Evolutionary conservation across 257 asterid species (phyloP).

Genomic region (Solanum corneliomulleri): DNA sequence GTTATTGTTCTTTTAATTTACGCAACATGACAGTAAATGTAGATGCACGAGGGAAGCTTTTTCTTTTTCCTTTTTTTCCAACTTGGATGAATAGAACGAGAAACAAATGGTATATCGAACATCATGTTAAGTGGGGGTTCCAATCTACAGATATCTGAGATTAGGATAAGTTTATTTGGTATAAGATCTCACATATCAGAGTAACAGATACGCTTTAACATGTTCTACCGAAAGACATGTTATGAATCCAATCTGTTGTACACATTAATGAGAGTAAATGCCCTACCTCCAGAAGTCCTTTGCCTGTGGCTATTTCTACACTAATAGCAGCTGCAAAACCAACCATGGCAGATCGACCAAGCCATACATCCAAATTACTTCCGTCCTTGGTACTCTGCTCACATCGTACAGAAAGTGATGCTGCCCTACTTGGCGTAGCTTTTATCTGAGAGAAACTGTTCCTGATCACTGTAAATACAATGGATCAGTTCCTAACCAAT

Average conservation of each 20-base stretch:
- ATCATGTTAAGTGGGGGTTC: not conserved
- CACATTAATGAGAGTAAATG: not conserved
- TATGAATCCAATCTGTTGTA: not conserved
- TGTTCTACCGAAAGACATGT: not conserved
- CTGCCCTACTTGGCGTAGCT: constrained; percentile 10
- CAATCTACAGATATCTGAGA: not conserved
- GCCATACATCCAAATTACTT: constrained; percentile 64
- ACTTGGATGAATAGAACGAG: not conserved
- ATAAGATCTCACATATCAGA: not conserved
- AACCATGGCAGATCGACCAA: constrained; percentile 78
- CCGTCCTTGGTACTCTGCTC: constrained; percentile 65
- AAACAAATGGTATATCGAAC: not conserved
- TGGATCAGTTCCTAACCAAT: not conserved
- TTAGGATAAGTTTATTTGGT: not conserved
- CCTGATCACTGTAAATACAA: constrained; percentile 28
- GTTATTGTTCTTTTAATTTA: not conserved
- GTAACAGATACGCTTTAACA: not conserved
- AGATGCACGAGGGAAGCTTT: not conserved
- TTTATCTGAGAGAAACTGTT: constrained; percentile 10
- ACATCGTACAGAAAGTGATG: constrained; percentile 41
- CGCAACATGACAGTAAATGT: not conserved
- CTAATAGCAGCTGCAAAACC: constrained; percentile 70
- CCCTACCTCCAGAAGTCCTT: constrained; percentile 57
- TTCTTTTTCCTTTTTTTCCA: not conserved
- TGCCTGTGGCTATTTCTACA: constrained; percentile 72